A percentile compares a stretch with the other conserved stretches of the same genome.
Evolutionary conservation across 2,329 filamentous ascomycete genomes (phyloP).

Genomic region (Colletotrichum destructivum): DNA sequence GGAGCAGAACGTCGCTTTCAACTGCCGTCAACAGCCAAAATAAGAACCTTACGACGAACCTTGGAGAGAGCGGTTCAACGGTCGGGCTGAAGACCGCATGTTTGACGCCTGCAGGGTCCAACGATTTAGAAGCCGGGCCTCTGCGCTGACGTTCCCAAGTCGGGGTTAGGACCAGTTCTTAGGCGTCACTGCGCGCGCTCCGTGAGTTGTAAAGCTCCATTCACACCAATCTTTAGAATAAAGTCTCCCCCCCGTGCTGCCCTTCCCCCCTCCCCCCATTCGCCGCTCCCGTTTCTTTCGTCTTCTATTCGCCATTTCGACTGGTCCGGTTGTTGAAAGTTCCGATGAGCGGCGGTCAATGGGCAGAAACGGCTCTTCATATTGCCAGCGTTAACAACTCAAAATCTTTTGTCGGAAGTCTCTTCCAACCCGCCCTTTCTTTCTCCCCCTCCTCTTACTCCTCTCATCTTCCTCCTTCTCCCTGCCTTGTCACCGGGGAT

Average conservation of each 20-base stretch:
- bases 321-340: constrained; percentile 15
- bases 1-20: not conserved
- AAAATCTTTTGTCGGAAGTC: not conserved
- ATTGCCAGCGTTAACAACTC: constrained; percentile 6
- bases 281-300: not conserved
- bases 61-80: constrained; percentile 7
- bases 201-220: not conserved
- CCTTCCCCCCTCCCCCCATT: not conserved
- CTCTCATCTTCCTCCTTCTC: no score
- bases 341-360: constrained; percentile 27
- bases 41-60: not conserved
- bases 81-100: not conserved
- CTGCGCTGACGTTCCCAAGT: constrained; percentile 20
- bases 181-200: not conserved
- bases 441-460: not conserved
- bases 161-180: not conserved
- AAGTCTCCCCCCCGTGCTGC: constrained; percentile 6
- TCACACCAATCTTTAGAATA: constrained; percentile 17
- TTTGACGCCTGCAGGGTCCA: constrained; percentile 34
- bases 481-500: not conserved
- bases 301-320: constrained; percentile 3
- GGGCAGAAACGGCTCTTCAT: constrained; percentile 14
- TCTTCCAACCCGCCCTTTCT: not conserved
- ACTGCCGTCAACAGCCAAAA: not conserved
- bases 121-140: not conserved